phyloP scores from a whole-genome alignment of 2,329 filamentous ascomycete species.

The Neonectria magnoliae region DNA sequence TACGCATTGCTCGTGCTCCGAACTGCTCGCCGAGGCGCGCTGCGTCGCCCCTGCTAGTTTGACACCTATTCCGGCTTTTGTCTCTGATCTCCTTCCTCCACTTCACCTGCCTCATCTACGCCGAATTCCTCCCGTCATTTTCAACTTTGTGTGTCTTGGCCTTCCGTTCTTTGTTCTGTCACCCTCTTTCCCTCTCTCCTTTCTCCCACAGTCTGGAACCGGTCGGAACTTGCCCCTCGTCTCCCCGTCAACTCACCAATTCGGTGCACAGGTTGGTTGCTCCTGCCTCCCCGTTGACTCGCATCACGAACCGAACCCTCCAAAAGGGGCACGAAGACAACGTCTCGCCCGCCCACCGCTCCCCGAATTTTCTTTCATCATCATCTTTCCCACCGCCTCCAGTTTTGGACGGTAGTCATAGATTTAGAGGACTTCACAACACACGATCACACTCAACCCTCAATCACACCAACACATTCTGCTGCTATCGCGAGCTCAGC shows the following conservation, averaged over 20 bases:
- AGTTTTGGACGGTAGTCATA: constrained; percentile 28
- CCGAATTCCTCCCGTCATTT: constrained; percentile 19
- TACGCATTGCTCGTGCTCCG: constrained; percentile 29
- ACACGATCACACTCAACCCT: neutral
- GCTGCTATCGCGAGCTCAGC: neutral
- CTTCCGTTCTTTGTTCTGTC: constrained; percentile 6
- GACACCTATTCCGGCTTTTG: constrained; percentile 26
- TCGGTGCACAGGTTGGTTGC: constrained; percentile 36
- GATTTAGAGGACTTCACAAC: constrained; percentile 15
- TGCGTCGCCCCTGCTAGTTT: constrained; percentile 35
- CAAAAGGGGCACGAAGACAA: constrained; percentile 17
- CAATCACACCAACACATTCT: neutral
- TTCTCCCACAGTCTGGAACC: constrained; percentile 14
- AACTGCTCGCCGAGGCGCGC: constrained; percentile 36
- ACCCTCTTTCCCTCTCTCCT: constrained; percentile 11
- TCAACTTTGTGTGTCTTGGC: constrained; percentile 13
- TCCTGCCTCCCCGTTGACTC: constrained; percentile 6
- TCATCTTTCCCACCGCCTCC: constrained; percentile 25
- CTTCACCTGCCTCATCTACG: constrained; percentile 22
- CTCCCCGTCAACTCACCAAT: constrained; percentile 22
- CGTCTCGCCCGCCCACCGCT: neutral
- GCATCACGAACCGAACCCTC: neutral
- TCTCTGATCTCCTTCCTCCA: constrained; percentile 26
- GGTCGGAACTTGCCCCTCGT: constrained; percentile 23
- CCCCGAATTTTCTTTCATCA: constrained; percentile 1